These are phyloP conservation scores for Bodo saltans DNA, from an alignment of 78 protist genomes.

Conservation along the genomic window DNA sequence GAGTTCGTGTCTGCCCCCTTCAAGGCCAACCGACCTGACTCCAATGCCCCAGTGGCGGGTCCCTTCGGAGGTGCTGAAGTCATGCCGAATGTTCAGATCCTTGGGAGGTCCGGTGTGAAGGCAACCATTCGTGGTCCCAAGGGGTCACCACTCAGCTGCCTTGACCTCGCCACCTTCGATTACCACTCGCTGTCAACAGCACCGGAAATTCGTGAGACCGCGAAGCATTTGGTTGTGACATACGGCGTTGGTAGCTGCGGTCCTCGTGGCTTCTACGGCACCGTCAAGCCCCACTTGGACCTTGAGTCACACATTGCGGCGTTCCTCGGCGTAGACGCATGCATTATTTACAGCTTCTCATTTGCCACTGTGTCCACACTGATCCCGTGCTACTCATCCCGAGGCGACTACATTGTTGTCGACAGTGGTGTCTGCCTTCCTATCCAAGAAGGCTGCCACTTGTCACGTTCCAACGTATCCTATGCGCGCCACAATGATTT, in stretches of 20 bases:
- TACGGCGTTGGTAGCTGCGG: slow-evolving; percentile 97
- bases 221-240: slow-evolving; percentile 45
- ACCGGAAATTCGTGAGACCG: background rate
- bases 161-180: slow-evolving; percentile 5
- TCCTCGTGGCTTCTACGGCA: slow-evolving; percentile 98
- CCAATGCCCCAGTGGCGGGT: background rate
- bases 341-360: slow-evolving; percentile 82
- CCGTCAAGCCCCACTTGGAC: slow-evolving; percentile 78
- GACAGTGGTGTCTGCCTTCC: slow-evolving; percentile 48
- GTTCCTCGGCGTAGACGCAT: slow-evolving; percentile 53
- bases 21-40: background rate
- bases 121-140: background rate
- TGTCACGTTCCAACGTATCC: slow-evolving; percentile 59
- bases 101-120: background rate
- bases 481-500: slow-evolving; percentile 68
- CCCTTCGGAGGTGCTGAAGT: background rate
- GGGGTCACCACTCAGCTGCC: background rate
- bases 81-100: background rate
- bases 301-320: slow-evolving; percentile 71
- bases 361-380: slow-evolving; percentile 78
- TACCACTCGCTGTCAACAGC: background rate
- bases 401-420: slow-evolving; percentile 74
- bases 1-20: slow-evolving; percentile 53
- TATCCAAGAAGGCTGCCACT: slow-evolving; percentile 57
- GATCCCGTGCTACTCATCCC: slow-evolving; percentile 81